Percentiles rank a stretch among this genome's conserved stretches.
Conservation (phyloP, 306 rosid genomes). For the Prunus dulcis region DNA sequence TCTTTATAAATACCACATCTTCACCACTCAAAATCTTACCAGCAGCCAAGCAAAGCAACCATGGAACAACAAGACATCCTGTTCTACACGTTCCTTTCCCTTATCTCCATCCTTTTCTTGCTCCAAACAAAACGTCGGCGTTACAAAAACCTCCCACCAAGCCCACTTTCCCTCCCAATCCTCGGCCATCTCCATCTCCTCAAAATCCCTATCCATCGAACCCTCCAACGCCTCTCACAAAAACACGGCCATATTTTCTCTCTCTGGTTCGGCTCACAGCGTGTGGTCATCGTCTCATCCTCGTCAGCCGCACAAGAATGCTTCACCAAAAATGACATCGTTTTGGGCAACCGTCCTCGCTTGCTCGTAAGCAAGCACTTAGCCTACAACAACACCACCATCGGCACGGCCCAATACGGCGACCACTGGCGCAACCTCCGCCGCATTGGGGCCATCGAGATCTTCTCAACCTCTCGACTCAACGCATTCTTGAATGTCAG, state of each 20-base stretch:
- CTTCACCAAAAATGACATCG: conserved; percentile 62
- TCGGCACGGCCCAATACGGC: conserved; percentile 37
- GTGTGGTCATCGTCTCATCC: conserved; percentile 47
- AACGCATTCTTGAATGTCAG: conserved; percentile 31
- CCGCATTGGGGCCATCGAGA: conserved; percentile 53
- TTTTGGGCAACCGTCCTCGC: conserved; percentile 48
- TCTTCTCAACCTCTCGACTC: conserved; percentile 42
- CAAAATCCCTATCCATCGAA: conserved; percentile 35
- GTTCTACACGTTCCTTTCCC: conserved; percentile 9
- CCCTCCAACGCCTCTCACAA: conserved; percentile 26
- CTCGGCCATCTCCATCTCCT: conserved; percentile 59
- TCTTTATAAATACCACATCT: background rate
- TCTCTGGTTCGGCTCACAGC: conserved; percentile 30
- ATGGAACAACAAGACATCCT: background rate
- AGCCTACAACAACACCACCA: conserved; percentile 36
- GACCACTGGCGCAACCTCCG: conserved; percentile 82
- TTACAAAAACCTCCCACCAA: conserved; percentile 45
- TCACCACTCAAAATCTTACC: background rate
- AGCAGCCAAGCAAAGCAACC: no score
- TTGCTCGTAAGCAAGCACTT: conserved; percentile 33
- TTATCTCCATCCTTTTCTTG: conserved; percentile 24
- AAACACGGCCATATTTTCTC: conserved; percentile 39
- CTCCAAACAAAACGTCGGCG: background rate
- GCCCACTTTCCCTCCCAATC: conserved; percentile 50
- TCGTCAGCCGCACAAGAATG: conserved; percentile 50